Evolutionary conservation across 345 rosid genomes (phyloP).

Genomic region (Microcos paniculata): DNA sequence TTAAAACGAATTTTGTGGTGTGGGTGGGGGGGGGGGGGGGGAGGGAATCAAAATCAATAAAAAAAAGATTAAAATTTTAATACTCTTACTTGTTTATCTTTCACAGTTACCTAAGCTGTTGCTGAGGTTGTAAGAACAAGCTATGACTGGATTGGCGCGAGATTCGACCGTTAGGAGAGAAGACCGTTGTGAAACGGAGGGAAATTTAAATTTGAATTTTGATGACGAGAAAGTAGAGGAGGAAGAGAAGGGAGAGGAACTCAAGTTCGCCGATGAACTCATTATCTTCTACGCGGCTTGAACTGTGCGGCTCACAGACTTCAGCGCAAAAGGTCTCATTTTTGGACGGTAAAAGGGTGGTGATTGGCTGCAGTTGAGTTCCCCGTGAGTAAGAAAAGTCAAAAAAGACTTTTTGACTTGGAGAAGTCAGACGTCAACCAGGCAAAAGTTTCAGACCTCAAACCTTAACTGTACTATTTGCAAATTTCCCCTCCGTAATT

Average conservation of each 20-base stretch:
- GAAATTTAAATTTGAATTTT: conserved; percentile 34
- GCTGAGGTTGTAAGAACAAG: conserved; percentile 4
- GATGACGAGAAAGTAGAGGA: conserved; percentile 16
- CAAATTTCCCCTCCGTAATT: too few species aligned
- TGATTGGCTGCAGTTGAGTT: conserved; percentile 1
- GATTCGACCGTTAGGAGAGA: conserved; percentile 25
- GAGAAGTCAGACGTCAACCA: neutral
- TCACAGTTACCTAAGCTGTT: conserved; percentile 28
- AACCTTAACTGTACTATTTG: too few species aligned
- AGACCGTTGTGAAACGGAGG: conserved; percentile 34
- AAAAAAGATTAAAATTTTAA: neutral
- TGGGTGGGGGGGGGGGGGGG: too few species aligned
- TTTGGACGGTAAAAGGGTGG: neutral
- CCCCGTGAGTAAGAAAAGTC: neutral
- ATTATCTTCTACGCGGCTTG: conserved; percentile 9
- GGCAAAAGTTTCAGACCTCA: neutral
- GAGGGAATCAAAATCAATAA: neutral
- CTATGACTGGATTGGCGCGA: conserved; percentile 21
- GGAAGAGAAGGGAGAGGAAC: conserved; percentile 13
- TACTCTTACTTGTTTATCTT: neutral
- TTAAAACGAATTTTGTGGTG: conserved; percentile 11
- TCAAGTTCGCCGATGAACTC: conserved; percentile 18
- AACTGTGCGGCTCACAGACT: neutral
- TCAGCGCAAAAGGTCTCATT: neutral
- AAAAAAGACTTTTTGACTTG: neutral